Base-by-base conservation (phyloP, 805 yeast genomes). In the Kuraishia molischiana region DNA sequence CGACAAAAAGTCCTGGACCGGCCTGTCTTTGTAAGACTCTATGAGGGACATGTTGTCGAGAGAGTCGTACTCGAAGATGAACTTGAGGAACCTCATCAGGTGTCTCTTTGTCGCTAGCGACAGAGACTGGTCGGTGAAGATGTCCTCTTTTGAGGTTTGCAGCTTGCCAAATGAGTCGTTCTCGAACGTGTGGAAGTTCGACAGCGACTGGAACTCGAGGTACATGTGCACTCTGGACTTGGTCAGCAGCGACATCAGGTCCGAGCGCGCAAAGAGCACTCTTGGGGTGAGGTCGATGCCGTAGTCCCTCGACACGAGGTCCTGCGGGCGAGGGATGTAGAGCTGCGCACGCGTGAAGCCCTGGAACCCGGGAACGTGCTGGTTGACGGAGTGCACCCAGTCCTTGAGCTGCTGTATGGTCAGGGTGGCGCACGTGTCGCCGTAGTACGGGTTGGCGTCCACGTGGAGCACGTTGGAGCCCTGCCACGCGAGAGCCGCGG, bases 401-500 rank as follows among this genome's bases (percentile, higher is more conserved):
- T 73, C 67, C 52, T 79, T 79, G 44, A 87, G 59, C 58, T 92
- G 95, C 46, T 86, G 95, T 35, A 87, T 74, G 17, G 95, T 83
- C 37, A 92, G 61, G 3, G 95, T 84, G 4, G 97, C 87, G 36
- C 80, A 71, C 26, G 81, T 71, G 55, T 89, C 97, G 17, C 98
- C 98, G 51, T 92, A 92, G 54, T 85, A 80, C 21, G 76, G 69
- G 52, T 87, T 82, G 32, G 77, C 66, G 56, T 92, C 98, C 22
- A 92, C 76, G 53, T 92, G 98, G 32, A 92, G 64, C 6, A 92
- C 97, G 45, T 72, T 77, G n/a, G 92, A 77, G n/a, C 98, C 98
- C 50, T 86, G 95, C 97, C 98, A 92, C 10, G 97, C 82, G 34
- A 92, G 67, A 0, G 97, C 90, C 10, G 97, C 95, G 0, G 97